Evolutionary conservation across 2,329 filamentous ascomycete species (phyloP), one percentile per base, ranked within the genome.

Genomic region (Grosmannia huntii): DNA sequence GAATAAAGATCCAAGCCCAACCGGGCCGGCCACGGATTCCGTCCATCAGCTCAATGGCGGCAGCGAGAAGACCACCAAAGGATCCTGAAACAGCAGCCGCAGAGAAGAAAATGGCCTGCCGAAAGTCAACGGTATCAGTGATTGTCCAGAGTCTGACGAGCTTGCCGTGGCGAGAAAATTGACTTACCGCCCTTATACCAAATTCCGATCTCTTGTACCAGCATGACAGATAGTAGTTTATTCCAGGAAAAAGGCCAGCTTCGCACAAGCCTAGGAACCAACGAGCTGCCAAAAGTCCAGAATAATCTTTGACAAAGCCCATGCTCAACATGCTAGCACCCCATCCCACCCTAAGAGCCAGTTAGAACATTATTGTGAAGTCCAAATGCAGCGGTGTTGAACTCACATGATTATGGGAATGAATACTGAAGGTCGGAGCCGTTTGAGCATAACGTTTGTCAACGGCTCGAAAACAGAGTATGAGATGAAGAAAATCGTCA

Each of bases 401-500:
- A 79, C 76, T 64, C 80, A 77, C 86, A 96, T 95, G 66, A 95
- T 95, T 36, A 80, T 74, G 2, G 90, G 87, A 58, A 95, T 83
- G 67, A 95, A 96, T 57, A 91, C 72, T 46, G 85, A 89, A 0
- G 90, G 90, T 1, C 83, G 79, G 61, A 89, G 73, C 21, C 77
- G 79, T 72, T 95, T 95, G 60, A 95, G 82, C 27, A 95, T 71
- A 53, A 92, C 75, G 68, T 95, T 95, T 60, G 88, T 90, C 50
- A 90, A 65, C 0, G 84, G 83, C 68, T 94, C 89, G 62, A 89
- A 90, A 38, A 90, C 71, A 2, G 87, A 79, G 68, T 96, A 96
- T 0, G 87, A 90, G 55, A 95, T 77, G 73, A 95, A 95, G 74
- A 95, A 95, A 64, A 95, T 86, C 38, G 87, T 89, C 9, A 95